These are phyloP conservation scores for Colletotrichum noveboracense DNA, from an alignment of 2,329 filamentous ascomycete species.

Conservation along the genomic window DNA sequence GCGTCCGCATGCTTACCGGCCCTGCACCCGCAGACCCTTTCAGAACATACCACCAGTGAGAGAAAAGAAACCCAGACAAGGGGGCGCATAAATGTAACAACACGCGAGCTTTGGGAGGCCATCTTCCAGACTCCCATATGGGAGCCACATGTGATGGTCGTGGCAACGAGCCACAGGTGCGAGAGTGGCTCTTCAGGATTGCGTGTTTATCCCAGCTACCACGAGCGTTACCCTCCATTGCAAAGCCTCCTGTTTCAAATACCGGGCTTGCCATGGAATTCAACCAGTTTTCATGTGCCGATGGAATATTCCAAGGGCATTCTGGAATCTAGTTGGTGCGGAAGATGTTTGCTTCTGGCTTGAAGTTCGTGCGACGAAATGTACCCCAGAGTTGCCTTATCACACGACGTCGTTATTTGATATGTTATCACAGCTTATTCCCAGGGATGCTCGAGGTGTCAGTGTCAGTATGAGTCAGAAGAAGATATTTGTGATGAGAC, in stretches of 20 bases:
- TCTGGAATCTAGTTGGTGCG: not conserved
- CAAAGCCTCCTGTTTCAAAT: not conserved
- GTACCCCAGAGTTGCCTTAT: not conserved
- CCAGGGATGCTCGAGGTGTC: not conserved
- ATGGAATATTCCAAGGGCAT: not conserved
- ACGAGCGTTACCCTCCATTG: not conserved
- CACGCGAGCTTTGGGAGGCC: not conserved
- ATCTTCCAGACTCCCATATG: not conserved
- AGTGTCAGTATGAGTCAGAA: not conserved
- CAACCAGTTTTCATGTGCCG: not conserved
- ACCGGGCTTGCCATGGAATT: not conserved
- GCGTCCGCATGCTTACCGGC: conserved; percentile 13
- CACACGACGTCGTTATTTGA: not conserved
- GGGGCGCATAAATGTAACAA: conserved; percentile 3
- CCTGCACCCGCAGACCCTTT: not conserved
- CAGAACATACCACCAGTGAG: not conserved
- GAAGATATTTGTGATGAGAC: not conserved
- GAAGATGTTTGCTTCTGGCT: not conserved
- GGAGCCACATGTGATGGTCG: conserved; percentile 9
- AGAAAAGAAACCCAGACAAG: not conserved
- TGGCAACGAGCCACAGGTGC: not conserved
- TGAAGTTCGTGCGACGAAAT: not conserved
- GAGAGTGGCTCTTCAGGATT: not conserved
- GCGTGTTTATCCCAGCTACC: not conserved
- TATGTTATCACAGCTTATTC: not conserved